Base-by-base conservation (phyloP, 306 rosid genomes). In the Cicer pinnatifidum region DNA sequence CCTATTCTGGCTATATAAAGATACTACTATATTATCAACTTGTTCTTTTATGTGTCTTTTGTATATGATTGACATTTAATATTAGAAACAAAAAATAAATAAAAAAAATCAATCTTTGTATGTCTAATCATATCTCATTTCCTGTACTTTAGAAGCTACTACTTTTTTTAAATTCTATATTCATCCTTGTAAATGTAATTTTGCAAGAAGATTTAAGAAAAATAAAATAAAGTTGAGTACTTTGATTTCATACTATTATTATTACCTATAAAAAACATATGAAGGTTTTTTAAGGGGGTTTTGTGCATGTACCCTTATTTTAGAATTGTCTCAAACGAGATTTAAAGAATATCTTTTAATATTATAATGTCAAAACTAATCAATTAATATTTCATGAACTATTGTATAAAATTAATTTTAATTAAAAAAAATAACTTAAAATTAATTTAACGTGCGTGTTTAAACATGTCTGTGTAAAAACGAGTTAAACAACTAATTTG, bases 51-150 rank as follows among this genome's bases (percentile, higher is more conserved):
- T 72, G 65, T 72, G 48, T 77, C 40, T 60, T 48, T 23, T 23
- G 3, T 2, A 47, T 37, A 77, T 39, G 33, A 68, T 17, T 11
- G 38, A 28, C 53, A 19, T 61, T 70, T 11, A 58, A 62, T 75
- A 47, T 45, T 63, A 38, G 37, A 44, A 68, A 35, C 4, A 39
- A 63, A 40, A 9, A 40, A 5, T 41, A 40, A 40, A 67, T 6
- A 62, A 68, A 62, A 73, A 40, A 9, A 46, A 17, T 58, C 71
- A n/a, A n/a, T n/a, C n/a, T n/a, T n/a, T n/a, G n/a, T 67, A 39
- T 69, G 83, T 73, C 78, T 33, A 80, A 56, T 76, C 82, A 82
- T 69, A 72, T 62, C 61, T 39, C 5, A 46, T 66, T 84, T 78
- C n/a, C 64, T 47, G 59, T 65, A 35, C 73, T 70, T 79, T 73